Evolutionary conservation across 768 basidiomycete genomes (phyloP), one percentile per base, ranked within the genome.

Genomic region (Cystofilobasidium macerans): DNA sequence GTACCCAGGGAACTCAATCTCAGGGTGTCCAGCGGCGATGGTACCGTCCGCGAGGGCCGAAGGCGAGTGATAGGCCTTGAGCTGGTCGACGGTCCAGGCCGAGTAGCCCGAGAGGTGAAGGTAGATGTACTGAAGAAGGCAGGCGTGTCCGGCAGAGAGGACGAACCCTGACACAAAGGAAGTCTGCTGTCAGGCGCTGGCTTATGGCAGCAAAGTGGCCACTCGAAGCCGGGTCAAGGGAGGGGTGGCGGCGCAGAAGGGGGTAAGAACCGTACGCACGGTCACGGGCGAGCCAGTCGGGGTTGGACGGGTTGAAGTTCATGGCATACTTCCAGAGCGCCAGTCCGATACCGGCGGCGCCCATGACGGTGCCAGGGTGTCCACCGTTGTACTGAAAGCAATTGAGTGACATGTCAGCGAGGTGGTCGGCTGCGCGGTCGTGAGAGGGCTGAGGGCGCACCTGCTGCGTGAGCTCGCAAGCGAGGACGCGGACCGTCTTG

Each of bases 291-390:
- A 76, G 71, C 76, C 76, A 77, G 1, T 73, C 71, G 7, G 75
- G 72, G 64, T 77, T 75, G 60, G 69, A 62, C 11, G 75, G 75
- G 67, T 77, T 77, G 73, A 70, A 76, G 20, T 66, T 56, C 74
- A 76, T 74, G 11, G 69, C 54, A 53, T 76, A 72, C 36, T 71
- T 57, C 74, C 74, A 76, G 16, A 76, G 70, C 3, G 75, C 74
- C 28, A 75, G 69, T 43, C 73, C 76, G 61, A 74, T 75, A 4
- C 74, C 72, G 1, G 76, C 75, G 5, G 74, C 76, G n/a, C 76
- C 76, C 76, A 76, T 76, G 63, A 74, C 74, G 3, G 76, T 76
- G 22, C 76, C 76, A 11, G 74, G 74, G 51, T 76, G 76, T 12
- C 76, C 76, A 24, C 76, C 76, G 62, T 73, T 73, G 71, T 71